A percentile compares a stretch with the other conserved stretches of the same genome.
Conservation (phyloP, 208 protist genomes). For the Acanthamoeba sp. region DNA sequence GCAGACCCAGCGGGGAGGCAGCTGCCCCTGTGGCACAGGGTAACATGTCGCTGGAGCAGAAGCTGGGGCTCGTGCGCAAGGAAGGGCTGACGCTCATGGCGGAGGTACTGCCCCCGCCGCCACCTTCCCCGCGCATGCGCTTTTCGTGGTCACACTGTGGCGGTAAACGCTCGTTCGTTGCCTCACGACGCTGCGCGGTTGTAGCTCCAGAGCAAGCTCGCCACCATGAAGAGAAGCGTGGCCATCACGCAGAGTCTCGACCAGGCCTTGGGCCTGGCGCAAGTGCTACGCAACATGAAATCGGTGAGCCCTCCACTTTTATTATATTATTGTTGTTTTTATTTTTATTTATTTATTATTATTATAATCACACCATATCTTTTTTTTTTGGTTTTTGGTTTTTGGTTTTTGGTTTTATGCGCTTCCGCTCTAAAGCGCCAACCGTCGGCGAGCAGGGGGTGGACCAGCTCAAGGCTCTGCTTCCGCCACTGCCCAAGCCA, state of each 20-base stretch:
- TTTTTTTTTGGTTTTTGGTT: not conserved
- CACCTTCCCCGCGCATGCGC: not conserved
- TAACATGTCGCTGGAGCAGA: conserved; percentile 34
- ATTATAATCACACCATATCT: no score
- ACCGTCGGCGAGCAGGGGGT: not conserved
- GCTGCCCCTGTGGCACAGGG: no score
- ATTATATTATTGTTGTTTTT: not conserved
- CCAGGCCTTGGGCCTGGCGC: not conserved
- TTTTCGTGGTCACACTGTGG: not conserved
- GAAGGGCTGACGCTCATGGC: not conserved
- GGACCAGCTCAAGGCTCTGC: not conserved
- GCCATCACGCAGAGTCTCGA: not conserved
- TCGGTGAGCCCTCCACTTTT: not conserved
- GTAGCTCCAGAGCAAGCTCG: not conserved
- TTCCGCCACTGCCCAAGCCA: conserved; percentile 13
- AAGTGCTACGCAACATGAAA: conserved; percentile 24
- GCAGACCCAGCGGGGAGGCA: not conserved
- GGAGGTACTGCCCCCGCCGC: not conserved
- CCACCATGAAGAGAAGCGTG: conserved; percentile 14
- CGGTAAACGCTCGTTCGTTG: no score
- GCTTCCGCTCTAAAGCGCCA: not conserved
- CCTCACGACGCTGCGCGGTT: no score
- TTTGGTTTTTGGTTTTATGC: not conserved
- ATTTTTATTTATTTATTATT: no score
- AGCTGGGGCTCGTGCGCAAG: conserved; percentile 25